Evolutionary conservation across 768 basidiomycete genomes (phyloP), one percentile per base, ranked within the genome.

Genomic region (Lactarius tabidus): DNA sequence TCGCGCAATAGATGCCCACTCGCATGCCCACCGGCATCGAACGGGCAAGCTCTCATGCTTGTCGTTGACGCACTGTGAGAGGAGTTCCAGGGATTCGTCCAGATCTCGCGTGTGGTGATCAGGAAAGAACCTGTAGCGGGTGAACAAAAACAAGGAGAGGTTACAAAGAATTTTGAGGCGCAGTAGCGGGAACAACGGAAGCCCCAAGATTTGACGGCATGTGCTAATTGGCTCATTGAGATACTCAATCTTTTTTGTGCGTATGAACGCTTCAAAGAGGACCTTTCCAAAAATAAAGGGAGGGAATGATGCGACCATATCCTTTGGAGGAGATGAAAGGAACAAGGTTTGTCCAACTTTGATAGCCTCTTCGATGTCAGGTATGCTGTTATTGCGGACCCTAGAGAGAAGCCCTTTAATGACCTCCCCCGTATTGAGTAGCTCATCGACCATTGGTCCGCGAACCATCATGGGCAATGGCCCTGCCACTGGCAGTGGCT

Each of bases 281-380:
- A 62, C 29, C 2, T 0, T 4, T 2, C 10, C 39, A n/a, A 43
- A 54, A 7, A 9, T 0, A 0, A 12, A 1, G 9, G 8, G 5
- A 6, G 23, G 18, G 3, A 2, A 1, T 7, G 5, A 20, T 53
- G 28, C 9, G 2, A 23, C 2, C 17, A 5, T 2, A 23, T n/a
- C 2, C 2, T 9, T 26, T 33, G 38, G 28, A 0, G 20, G 23
- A 6, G 45, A 29, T 6, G 60, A 33, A 26, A 38, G 26, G 31
- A 62, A 6, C 17, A 43, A 14, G 9, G 29, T 28, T 33, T 41
- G 41, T 10, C 41, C 28, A 10, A 45, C 12, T 20, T 43, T 31
- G 38, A 62, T 54, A 3, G 53, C 60, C 17, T 55, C 38, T 6
- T 41, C 28, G 1, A 41, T 31, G 1, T 62, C 38, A 7, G 28